phyloP scores from a whole-genome alignment of 495 filamentous ascomycete genomes.

The Aspergillus haitiensis region DNA sequence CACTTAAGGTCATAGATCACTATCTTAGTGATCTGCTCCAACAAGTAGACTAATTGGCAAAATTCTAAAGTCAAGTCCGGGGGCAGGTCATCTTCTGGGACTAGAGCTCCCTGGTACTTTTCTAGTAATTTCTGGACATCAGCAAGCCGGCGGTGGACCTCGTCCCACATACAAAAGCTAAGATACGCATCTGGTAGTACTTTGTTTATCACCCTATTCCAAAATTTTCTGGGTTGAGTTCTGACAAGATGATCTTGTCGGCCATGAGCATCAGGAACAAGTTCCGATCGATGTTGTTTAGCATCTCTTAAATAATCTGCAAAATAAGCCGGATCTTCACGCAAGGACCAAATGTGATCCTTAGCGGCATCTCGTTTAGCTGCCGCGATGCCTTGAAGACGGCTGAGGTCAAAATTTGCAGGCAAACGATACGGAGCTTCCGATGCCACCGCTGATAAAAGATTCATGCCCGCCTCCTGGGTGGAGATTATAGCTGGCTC shows the following conservation, averaged over 20 bases:
- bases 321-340: conserved; percentile 60
- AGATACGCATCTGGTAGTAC: conserved; percentile 29
- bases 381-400: conserved; percentile 39
- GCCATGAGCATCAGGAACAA: conserved; percentile 32
- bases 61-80: conserved; percentile 36
- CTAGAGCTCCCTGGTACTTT: conserved; percentile 31
- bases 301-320: conserved; percentile 28
- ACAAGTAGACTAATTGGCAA: conserved; percentile 33
- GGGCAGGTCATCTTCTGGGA: conserved; percentile 33
- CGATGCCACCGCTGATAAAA: conserved; percentile 31
- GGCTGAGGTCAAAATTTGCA: conserved; percentile 38
- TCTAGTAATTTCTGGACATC: conserved; percentile 29
- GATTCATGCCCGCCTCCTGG: conserved; percentile 41
- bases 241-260: conserved; percentile 29
- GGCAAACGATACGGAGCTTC: conserved; percentile 52
- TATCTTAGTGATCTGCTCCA: conserved; percentile 29
- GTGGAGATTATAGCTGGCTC: conserved; percentile 22
- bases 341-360: conserved; percentile 53
- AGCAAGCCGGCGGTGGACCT: conserved; percentile 32
- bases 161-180: conserved; percentile 11
- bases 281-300: conserved; percentile 44
- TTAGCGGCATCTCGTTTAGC: conserved; percentile 40
- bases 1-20: conserved; percentile 27
- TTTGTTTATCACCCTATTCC: conserved; percentile 33
- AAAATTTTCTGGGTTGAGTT: conserved; percentile 27